Evolutionary conservation across 1,284 basidiomycete species (phyloP).

Genomic region (Dichomitus squalens): DNA sequence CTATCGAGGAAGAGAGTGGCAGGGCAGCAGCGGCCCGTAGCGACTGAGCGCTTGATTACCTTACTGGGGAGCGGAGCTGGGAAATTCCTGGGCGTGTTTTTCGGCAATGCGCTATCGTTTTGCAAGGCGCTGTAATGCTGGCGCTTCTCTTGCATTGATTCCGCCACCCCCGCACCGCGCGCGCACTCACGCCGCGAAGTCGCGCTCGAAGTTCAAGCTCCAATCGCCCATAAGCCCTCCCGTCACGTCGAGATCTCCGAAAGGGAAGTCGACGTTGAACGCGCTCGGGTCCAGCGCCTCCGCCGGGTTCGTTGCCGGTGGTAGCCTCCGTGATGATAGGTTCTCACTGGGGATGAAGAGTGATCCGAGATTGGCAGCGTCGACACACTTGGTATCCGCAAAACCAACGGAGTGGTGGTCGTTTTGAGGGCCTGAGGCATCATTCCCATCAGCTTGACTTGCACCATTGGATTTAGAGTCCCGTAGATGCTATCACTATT

Average conservation of each 20-base stretch:
- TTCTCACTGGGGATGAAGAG: conserved; percentile 18
- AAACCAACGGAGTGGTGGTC: conserved; percentile 47
- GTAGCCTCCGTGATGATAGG: conserved; percentile 16
- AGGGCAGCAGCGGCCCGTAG: no score
- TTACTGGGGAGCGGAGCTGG: no score
- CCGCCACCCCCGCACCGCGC: background rate
- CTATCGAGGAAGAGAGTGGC: no score
- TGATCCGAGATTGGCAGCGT: conserved; percentile 14
- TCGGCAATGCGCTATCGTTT: no score
- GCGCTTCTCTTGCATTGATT: no score
- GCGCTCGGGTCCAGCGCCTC: conserved; percentile 47
- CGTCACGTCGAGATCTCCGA: conserved; percentile 9
- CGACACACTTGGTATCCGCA: conserved; percentile 39
- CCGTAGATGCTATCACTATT: conserved; percentile 37
- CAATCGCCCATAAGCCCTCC: conserved; percentile 25
- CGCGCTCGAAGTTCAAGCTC: conserved; percentile 63
- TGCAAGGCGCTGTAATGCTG: no score
- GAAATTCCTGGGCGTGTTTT: no score
- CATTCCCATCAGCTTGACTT: conserved; percentile 46
- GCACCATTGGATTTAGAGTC: conserved; percentile 30
- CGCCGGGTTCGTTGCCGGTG: conserved; percentile 24
- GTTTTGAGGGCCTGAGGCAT: conserved; percentile 45
- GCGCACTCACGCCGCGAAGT: conserved; percentile 48
- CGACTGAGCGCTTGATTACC: no score
- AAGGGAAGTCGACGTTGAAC: conserved; percentile 39